Percentiles rank a stretch among this genome's conserved stretches.
These are phyloP conservation scores for Daldinia decipiens DNA, from an alignment of 495 filamentous ascomycete genomes.

Conservation along the genomic window DNA sequence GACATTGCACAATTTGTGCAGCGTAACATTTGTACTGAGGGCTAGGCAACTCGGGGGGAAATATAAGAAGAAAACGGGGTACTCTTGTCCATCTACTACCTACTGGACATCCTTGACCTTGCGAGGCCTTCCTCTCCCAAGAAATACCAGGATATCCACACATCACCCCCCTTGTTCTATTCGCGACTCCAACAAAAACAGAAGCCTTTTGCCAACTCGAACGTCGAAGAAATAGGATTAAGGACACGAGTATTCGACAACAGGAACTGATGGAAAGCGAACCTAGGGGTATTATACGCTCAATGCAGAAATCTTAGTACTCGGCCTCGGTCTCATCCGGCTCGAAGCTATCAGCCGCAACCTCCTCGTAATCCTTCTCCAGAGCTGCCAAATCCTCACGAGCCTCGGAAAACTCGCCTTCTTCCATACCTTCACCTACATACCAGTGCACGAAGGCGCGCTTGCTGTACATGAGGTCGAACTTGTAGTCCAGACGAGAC, in stretches of 20 bases:
- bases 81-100: conserved; percentile 25
- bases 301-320: conserved; percentile 65
- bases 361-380: conserved; percentile 93
- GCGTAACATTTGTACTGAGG: conserved; percentile 16
- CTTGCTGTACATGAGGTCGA: conserved; percentile 97
- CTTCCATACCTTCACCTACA: conserved; percentile 95
- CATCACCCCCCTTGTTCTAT: conserved; percentile 19
- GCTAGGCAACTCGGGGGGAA: conserved; percentile 15
- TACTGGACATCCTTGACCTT: conserved; percentile 7
- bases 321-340: conserved; percentile 72
- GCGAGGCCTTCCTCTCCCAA: conserved; percentile 20
- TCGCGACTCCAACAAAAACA: conserved; percentile 27
- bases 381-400: conserved; percentile 89
- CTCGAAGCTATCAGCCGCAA: conserved; percentile 76
- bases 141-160: conserved; percentile 34
- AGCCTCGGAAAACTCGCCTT: conserved; percentile 92
- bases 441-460: conserved; percentile 97
- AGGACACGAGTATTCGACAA: conserved; percentile 23
- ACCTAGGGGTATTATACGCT: conserved; percentile 48
- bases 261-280: conserved; percentile 22
- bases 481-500: conserved; percentile 89
- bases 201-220: conserved; percentile 30
- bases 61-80: conserved; percentile 25
- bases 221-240: conserved; percentile 32
- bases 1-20: conserved; percentile 28